These are phyloP conservation scores for Leccinum broughii DNA, from an alignment of 768 basidiomycete species.

Conservation along the genomic window DNA sequence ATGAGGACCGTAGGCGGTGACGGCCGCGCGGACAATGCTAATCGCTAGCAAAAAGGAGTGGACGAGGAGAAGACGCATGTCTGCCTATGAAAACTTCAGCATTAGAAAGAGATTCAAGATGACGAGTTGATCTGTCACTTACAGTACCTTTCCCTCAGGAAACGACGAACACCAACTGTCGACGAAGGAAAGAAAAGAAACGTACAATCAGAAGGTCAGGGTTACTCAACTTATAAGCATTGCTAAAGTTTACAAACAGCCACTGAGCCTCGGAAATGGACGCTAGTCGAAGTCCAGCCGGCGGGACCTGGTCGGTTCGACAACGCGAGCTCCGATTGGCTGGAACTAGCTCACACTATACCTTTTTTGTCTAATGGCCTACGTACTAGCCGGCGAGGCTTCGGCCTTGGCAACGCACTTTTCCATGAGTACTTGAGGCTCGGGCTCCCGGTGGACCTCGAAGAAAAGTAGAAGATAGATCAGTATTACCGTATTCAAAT, in stretches of 20 bases:
- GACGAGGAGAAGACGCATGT: conserved; percentile 27
- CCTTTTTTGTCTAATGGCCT: too few relatives aligned
- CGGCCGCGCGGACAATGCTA: conserved; percentile 4
- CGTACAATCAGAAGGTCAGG: neutral
- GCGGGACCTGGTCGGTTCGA: too few relatives aligned
- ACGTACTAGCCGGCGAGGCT: too few relatives aligned
- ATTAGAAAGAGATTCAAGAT: neutral
- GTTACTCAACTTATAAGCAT: neutral
- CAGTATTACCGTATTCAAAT: too few relatives aligned
- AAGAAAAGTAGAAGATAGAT: too few relatives aligned
- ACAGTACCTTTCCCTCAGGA: neutral
- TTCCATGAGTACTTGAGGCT: too few relatives aligned
- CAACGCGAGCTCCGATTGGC: too few relatives aligned
- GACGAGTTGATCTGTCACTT: neutral
- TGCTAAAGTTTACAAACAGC: neutral
- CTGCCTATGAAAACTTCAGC: neutral
- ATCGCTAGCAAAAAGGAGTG: conserved; percentile 22
- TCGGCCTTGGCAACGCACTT: too few relatives aligned
- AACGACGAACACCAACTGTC: neutral
- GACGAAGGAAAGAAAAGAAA: neutral
- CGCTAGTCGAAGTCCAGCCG: too few relatives aligned
- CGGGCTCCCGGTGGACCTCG: too few relatives aligned
- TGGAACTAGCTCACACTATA: too few relatives aligned
- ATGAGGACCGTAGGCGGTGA: conserved; percentile 27
- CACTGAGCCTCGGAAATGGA: too few relatives aligned